Evolutionary conservation across 2,329 filamentous ascomycete genomes (phyloP), one percentile per base, ranked within the genome.

Genomic region (Claviceps sp.): DNA sequence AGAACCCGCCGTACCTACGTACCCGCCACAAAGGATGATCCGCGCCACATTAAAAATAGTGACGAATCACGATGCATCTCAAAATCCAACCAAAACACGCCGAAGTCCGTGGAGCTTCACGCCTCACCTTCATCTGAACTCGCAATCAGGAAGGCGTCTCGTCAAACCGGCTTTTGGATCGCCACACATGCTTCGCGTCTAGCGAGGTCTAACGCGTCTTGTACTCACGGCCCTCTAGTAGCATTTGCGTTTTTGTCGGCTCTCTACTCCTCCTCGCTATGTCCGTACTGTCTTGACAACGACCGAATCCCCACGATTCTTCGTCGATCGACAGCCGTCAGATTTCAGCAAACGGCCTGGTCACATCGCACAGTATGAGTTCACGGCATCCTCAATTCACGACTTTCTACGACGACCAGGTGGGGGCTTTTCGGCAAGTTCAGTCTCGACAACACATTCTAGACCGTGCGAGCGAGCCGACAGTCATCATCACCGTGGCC

Each of bases 361-460:
- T 49, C 52, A 48, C 54, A 57, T 51, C 50, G 58, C 53, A 55
- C 60, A 64, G 64, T 56, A 69, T 69, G 66, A 66, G 57, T 63
- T 60, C 61, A 55, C 61, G 61, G 58, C 56, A 64, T 55, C 55
- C 58, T 52, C 58, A 61, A 47, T 65, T 66, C 58, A 61, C 63
- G 42, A 61, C 56, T 48, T 67, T 67, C 52, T 67, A 69, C 60
- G 62, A 68, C 61, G 62, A 64, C 57, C 63, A 62, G 53, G 61
- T 66, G 56, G 58, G 56, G 44, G 66, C 63, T 52, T 60, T 61
- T 57, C 65, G 62, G 57, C 63, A 63, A 42, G 53, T 63, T 52
- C 57, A 61, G 56, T 50, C 59, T 22, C 57, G 54, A 54, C 59
- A 64, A 30, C 55, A 52, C 46, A 37, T 63, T 48, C 60, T 61